Evolutionary conservation across 179 eudicot species (phyloP), one percentile per base, ranked within the genome.

Genomic region (Camellia oleifera): DNA sequence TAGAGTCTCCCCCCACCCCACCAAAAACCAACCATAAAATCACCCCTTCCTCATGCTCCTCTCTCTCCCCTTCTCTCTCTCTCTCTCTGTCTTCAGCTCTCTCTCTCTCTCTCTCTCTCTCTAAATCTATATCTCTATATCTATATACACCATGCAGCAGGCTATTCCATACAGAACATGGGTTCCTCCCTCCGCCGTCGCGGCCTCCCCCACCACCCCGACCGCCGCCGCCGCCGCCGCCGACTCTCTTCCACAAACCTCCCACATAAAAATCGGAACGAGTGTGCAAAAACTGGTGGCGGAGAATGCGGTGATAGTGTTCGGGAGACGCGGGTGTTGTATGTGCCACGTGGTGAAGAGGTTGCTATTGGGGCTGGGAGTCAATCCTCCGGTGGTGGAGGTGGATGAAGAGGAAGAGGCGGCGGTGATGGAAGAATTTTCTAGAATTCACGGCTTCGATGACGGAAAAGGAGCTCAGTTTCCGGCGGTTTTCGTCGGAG

Each of bases 401-500:
- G 81, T 93, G 15, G 87, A 88, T 56, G 89, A 84, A 13, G 61
- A 77, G 0, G 84, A 89, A 32, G 91, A 86, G 48, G 82, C 71
- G 8, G 66, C 76, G 46, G 79, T 91, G 66, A 75, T 77, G 42
- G 73, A 26, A 3, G 83, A 87, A 15, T 61, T 92, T 57, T 53
- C 79, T 62, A 79, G 56, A 63, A 53, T 78, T 48, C 71, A 13
- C 12, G 83, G 82, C 0, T 71, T 45, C 2, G 82, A 20, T n/a
- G 82, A 9, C 13, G 73, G 9, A 18, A 68, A 10, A 12, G 72
- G 50, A 18, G 77, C 20, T 17, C 76, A 89, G 78, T 88, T 94
- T 68, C 98, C 98, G 75, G 81, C 85, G 80, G 93, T 94, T 69
- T 92, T 91, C 70, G 86, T 94, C 8, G 97, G 93, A 4, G 98